These are phyloP conservation scores for Takashimella tepidaria DNA, from an alignment of 1,284 basidiomycete species.

Conservation along the genomic window DNA sequence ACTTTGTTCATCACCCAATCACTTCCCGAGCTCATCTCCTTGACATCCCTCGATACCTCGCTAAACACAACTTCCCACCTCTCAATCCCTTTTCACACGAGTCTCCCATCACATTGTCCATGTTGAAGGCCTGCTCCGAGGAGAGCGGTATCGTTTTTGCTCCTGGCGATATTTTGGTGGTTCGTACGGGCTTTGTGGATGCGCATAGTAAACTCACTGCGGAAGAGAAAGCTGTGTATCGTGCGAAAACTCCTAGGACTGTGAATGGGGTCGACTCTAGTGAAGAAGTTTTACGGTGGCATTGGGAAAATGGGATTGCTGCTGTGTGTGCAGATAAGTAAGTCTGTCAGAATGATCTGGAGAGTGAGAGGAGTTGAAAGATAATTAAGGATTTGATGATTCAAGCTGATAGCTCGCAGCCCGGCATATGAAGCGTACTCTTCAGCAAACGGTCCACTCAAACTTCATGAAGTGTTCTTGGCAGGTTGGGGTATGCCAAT, in stretches of 20 bases:
- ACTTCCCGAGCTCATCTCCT: slow-evolving; percentile 15
- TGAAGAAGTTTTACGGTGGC: slow-evolving; percentile 42
- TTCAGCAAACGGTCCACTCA: slow-evolving; percentile 2
- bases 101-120: slow-evolving; percentile 28
- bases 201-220: slow-evolving; percentile 30
- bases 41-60: slow-evolving; percentile 27
- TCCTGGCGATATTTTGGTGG: slow-evolving; percentile 42
- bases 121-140: slow-evolving; percentile 21
- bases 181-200: slow-evolving; percentile 47
- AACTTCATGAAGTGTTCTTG: slow-evolving; percentile 33
- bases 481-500: slow-evolving; percentile 42
- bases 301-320: slow-evolving; percentile 50
- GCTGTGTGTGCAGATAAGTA: slow-evolving; percentile 47
- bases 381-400: too few species aligned
- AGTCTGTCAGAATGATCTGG: too few species aligned
- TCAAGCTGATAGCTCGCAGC: slow-evolving; percentile 6
- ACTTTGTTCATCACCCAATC: slow-evolving; percentile 13
- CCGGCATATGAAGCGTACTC: slow-evolving; percentile 35
- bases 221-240: slow-evolving; percentile 21
- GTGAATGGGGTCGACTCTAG: slow-evolving; percentile 29
- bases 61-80: slow-evolving; percentile 36
- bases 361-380: too few species aligned
- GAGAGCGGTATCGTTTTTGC: slow-evolving; percentile 33
- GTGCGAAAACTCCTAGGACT: slow-evolving; percentile 14
- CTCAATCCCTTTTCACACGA: slow-evolving; percentile 31